Evolutionary conservation across 306 rosid genomes (phyloP).

Genomic region (Boehmeria nivea): DNA sequence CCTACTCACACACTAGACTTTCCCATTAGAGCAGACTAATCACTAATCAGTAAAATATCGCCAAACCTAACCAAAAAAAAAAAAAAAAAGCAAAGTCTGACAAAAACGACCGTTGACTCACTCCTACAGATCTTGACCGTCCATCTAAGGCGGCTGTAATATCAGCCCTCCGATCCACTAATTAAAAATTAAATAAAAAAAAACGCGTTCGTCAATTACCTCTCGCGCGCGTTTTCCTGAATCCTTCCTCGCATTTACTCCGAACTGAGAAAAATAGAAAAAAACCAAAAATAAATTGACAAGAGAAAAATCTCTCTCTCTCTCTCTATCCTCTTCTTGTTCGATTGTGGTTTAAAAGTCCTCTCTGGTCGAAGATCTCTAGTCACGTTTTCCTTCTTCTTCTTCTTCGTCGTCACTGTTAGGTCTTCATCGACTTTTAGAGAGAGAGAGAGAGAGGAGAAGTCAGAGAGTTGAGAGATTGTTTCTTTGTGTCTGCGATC

Average conservation of each 20-base stretch:
- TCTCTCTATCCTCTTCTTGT: not conserved
- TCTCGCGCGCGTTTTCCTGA: constrained; percentile 54
- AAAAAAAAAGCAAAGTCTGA: constrained; percentile 4
- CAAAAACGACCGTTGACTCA: constrained; percentile 45
- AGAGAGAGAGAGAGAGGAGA: constrained; percentile 9
- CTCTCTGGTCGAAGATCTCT: not conserved
- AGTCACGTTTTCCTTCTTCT: not conserved
- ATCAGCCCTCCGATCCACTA: constrained; percentile 31
- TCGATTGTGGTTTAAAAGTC: constrained; percentile 7
- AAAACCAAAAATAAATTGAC: too few relatives aligned
- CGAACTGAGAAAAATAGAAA: too few relatives aligned
- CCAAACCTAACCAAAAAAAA: not conserved
- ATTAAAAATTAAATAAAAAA: not conserved
- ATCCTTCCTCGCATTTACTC: constrained; percentile 48
- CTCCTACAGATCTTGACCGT: constrained; percentile 32
- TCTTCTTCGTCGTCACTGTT: constrained; percentile 9
- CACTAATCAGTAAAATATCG: too few relatives aligned
- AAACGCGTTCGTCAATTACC: constrained; percentile 29
- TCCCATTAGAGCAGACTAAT: too few relatives aligned
- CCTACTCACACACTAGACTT: constrained; percentile 6
- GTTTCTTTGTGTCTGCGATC: not conserved
- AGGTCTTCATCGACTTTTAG: not conserved
- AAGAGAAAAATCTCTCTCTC: constrained; percentile 15
- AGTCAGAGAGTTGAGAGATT: not conserved
- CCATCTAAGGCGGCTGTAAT: constrained; percentile 66